phyloP scores from a whole-genome alignment of 2,329 filamentous ascomycete species.

The Colletotrichum caudatum region DNA sequence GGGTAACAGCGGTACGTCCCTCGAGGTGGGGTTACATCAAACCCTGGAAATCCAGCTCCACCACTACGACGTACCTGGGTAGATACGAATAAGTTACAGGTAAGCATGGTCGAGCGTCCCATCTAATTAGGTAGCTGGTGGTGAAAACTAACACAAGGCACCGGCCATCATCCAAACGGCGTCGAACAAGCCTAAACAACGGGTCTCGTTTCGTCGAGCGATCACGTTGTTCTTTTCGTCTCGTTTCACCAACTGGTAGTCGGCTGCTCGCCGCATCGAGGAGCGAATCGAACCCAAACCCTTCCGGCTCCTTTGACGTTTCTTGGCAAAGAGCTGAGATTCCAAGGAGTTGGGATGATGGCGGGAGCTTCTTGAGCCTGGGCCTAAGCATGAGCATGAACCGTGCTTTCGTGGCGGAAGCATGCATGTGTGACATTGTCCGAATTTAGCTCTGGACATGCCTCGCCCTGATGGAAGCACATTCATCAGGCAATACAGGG shows the following conservation, averaged over 20 bases:
- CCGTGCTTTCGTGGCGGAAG: not conserved
- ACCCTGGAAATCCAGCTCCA: constrained; percentile 5
- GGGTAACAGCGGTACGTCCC: not conserved
- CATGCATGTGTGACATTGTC: too few relatives aligned
- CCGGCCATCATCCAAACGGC: not conserved
- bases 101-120: constrained; percentile 22
- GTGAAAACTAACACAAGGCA: constrained; percentile 22
- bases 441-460: not conserved
- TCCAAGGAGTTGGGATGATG: constrained; percentile 11
- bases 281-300: not conserved
- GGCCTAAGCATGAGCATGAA: not conserved
- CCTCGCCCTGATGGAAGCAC: not conserved
- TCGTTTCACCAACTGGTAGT: not conserved
- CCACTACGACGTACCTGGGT: not conserved
- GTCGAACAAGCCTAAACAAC: constrained; percentile 1
- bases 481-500: not conserved
- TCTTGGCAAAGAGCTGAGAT: constrained; percentile 14
- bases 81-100: not conserved
- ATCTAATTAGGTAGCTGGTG: constrained; percentile 13
- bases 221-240: not conserved
- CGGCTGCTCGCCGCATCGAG: not conserved
- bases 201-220: constrained; percentile 6
- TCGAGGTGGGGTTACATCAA: not conserved
- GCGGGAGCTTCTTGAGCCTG: not conserved
- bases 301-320: constrained; percentile 3